Percentiles rank a stretch among this genome's conserved stretches.
These are phyloP conservation scores for Diplosphaera chodatii DNA, from an alignment of 139 green algal species.

Conservation along the genomic window DNA sequence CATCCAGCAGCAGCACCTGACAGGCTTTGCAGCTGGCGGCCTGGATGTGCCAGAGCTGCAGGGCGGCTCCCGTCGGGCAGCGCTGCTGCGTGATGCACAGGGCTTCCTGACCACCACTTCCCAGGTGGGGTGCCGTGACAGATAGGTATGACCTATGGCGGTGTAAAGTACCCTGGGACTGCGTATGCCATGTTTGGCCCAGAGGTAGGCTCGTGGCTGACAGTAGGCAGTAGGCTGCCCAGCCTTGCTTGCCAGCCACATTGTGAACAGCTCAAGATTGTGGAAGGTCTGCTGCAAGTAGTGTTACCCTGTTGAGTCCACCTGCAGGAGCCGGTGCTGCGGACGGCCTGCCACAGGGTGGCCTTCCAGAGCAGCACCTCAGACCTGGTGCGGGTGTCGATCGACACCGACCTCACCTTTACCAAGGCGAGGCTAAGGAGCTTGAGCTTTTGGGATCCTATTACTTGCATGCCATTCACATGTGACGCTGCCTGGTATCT, in stretches of 20 bases:
- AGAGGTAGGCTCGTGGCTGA: too few species aligned
- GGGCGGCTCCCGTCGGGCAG: background rate
- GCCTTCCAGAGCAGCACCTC: constrained; percentile 65
- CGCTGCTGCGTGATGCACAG: constrained; percentile 39
- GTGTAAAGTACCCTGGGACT: too few species aligned
- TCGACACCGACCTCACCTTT: constrained; percentile 49
- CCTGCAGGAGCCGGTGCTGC: constrained; percentile 48
- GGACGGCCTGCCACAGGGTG: constrained; percentile 61
- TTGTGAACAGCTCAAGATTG: too few species aligned
- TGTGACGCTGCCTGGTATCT: too few species aligned
- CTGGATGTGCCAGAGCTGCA: background rate
- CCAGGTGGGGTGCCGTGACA: background rate
- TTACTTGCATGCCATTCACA: too few species aligned
- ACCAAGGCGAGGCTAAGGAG: background rate
- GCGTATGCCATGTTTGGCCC: too few species aligned
- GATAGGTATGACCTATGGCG: too few species aligned
- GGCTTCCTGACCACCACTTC: constrained; percentile 1
- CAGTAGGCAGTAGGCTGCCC: too few species aligned
- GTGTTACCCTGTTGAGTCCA: background rate
- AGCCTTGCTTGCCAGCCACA: too few species aligned
- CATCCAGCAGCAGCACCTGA: constrained; percentile 1
- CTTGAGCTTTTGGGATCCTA: constrained; percentile 27
- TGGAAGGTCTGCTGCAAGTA: too few species aligned
- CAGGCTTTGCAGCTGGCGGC: background rate
- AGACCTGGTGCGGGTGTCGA: constrained; percentile 54